Conservation (phyloP, 2,329 filamentous ascomycete species). For the Colletotrichum melonis region DNA sequence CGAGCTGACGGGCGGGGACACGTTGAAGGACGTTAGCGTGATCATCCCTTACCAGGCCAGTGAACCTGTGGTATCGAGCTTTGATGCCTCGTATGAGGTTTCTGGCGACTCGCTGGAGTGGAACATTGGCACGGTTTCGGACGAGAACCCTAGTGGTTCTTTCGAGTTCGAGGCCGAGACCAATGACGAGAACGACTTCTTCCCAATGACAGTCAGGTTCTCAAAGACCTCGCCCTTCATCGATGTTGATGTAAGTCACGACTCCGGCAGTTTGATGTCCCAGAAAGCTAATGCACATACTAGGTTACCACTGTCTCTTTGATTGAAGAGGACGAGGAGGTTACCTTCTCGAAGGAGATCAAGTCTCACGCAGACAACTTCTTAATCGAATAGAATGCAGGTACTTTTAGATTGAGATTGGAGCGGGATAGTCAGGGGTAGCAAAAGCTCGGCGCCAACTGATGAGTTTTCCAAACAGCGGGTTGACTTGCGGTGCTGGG, state of each 20-base stretch:
- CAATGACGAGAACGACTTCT: slow-evolving; percentile 92
- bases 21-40: slow-evolving; percentile 86
- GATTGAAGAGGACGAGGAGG: slow-evolving; percentile 80
- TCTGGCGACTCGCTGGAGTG: slow-evolving; percentile 93
- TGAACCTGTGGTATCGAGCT: slow-evolving; percentile 91
- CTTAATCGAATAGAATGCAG: slow-evolving; percentile 72
- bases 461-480: slow-evolving; percentile 33
- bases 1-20: slow-evolving; percentile 84
- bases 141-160: slow-evolving; percentile 83
- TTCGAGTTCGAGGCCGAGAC: slow-evolving; percentile 97
- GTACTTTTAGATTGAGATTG: slow-evolving; percentile 17
- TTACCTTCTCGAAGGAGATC: slow-evolving; percentile 85
- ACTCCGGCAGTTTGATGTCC: background rate
- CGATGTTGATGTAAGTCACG: slow-evolving; percentile 86
- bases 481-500: slow-evolving; percentile 24
- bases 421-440: slow-evolving; percentile 4
- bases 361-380: slow-evolving; percentile 82
- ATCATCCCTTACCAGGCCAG: slow-evolving; percentile 86
- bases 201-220: slow-evolving; percentile 95
- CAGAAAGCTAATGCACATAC: slow-evolving; percentile 1
- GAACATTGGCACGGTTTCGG: slow-evolving; percentile 88
- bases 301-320: slow-evolving; percentile 76
- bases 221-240: slow-evolving; percentile 87
- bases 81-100: slow-evolving; percentile 94
- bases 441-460: slow-evolving; percentile 25